Evolutionary conservation across 805 yeast species (phyloP).

Genomic region (Myxozyma geophila): DNA sequence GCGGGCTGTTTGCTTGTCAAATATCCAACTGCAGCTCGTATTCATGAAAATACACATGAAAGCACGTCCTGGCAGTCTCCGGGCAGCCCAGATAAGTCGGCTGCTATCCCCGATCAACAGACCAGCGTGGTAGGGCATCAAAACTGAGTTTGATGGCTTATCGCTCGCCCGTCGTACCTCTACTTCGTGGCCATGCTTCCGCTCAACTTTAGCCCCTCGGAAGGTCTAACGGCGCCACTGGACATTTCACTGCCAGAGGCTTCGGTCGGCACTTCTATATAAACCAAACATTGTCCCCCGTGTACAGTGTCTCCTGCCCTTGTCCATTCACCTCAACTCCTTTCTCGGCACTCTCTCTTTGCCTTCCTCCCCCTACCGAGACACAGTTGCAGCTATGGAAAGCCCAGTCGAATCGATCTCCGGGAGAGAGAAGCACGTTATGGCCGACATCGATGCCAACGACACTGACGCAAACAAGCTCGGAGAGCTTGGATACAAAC

Average conservation of each 20-base stretch:
- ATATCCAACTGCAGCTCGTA: too few species aligned
- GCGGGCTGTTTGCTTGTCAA: too few species aligned
- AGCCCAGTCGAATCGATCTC: constrained; percentile 1
- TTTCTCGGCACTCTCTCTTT: background rate
- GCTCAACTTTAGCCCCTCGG: constrained; percentile 1
- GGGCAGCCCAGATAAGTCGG: background rate
- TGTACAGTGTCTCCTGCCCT: background rate
- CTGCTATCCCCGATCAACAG: too few species aligned
- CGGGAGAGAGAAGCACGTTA: constrained; percentile 6
- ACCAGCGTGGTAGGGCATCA: background rate
- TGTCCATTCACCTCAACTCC: background rate
- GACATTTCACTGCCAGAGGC: too few species aligned
- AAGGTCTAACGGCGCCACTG: background rate
- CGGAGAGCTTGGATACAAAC: constrained; percentile 35
- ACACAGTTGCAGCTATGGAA: background rate
- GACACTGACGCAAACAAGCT: constrained; percentile 24
- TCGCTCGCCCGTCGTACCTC: background rate
- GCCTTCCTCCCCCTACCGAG: background rate
- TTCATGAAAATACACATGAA: too few species aligned
- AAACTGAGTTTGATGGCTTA: constrained; percentile 5
- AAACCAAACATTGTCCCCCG: background rate
- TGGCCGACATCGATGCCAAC: background rate
- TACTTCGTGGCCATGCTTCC: background rate
- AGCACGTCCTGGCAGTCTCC: background rate
- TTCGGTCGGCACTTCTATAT: background rate